These are phyloP conservation scores for Thelonectria discophora DNA, from an alignment of 2,329 filamentous ascomycete species.

Conservation along the genomic window DNA sequence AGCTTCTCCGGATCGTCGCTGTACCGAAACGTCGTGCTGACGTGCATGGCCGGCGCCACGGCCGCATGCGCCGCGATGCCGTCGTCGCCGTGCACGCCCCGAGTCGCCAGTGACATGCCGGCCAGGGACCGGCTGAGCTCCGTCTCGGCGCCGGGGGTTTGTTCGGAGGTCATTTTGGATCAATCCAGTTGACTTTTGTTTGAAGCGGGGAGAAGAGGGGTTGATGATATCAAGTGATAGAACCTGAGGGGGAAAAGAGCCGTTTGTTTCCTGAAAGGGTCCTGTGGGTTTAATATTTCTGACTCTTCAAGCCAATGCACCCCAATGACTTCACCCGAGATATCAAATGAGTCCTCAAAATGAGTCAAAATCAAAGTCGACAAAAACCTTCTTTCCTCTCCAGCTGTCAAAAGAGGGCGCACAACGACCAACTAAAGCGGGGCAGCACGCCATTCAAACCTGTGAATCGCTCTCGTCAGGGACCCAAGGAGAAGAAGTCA, in stretches of 20 bases:
- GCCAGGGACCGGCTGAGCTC: conserved; percentile 27
- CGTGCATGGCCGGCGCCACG: conserved; percentile 88
- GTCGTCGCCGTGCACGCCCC: conserved; percentile 85
- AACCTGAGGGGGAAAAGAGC: not conserved
- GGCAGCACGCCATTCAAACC: conserved; percentile 31
- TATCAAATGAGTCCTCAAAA: not conserved
- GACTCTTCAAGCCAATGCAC: not conserved
- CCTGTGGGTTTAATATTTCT: not conserved
- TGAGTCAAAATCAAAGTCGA: not conserved
- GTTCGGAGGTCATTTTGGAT: conserved; percentile 34
- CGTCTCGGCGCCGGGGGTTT: conserved; percentile 26
- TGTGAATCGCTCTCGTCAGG: not conserved
- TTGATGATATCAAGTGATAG: too few relatives aligned
- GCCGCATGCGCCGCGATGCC: conserved; percentile 76
- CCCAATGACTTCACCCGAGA: not conserved
- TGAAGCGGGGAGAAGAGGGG: not conserved
- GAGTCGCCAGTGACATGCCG: conserved; percentile 66
- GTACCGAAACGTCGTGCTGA: conserved; percentile 93
- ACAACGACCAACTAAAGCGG: not conserved
- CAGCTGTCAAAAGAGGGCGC: not conserved
- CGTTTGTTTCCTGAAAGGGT: not conserved
- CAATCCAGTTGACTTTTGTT: not conserved
- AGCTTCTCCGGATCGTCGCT: conserved; percentile 73
- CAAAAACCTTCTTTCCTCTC: not conserved
- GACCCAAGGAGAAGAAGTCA: not conserved